phyloP scores from a whole-genome alignment of 257 asterid genomes.

The Solanum acaule region DNA sequence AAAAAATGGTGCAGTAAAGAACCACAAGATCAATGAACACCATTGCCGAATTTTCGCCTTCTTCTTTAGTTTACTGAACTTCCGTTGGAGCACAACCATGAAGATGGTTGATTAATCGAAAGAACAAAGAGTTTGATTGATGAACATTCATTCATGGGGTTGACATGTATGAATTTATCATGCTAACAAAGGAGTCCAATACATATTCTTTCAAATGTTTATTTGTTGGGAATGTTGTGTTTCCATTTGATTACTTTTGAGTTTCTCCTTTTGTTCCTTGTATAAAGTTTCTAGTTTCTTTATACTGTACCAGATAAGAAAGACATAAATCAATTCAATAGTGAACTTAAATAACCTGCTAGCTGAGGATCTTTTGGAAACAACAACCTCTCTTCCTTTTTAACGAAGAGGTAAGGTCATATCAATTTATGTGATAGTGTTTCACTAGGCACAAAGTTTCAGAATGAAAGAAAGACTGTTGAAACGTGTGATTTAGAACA shows the following conservation, averaged over 20 bases:
- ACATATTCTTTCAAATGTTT: neutral
- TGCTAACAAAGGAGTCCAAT: neutral
- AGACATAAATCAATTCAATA: no score
- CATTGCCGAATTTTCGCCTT: neutral
- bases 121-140: neutral
- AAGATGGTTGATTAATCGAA: neutral
- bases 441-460: neutral
- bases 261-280: neutral
- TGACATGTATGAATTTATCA: neutral
- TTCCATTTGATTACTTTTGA: neutral
- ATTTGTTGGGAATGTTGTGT: neutral
- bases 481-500: no score
- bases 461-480: neutral
- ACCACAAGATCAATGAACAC: neutral
- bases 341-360: no score
- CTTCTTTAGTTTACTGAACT: neutral
- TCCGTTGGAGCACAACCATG: neutral
- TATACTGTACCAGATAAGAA: no score
- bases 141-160: neutral
- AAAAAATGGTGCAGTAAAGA: neutral
- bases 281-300: neutral
- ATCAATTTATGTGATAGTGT: neutral
- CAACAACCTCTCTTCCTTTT: neutral
- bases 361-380: no score
- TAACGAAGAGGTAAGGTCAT: neutral